Base-by-base conservation (phyloP, 305 asterid genomes). In the Striga hermonthica region DNA sequence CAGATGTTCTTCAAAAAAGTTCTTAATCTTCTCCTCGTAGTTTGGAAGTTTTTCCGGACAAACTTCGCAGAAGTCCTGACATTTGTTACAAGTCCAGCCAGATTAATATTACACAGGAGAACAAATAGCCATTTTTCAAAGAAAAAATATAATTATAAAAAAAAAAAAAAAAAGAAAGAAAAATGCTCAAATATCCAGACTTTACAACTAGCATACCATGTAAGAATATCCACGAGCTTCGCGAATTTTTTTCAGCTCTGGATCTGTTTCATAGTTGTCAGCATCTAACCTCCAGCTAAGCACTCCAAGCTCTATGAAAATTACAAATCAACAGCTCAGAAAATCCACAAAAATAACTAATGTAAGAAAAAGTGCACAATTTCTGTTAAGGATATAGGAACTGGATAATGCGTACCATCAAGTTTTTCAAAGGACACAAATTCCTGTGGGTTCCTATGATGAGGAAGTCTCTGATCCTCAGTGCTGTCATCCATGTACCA, bases 231-330 rank as follows among this genome's bases (percentile, higher is more conserved):
- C 96, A 74, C 97, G 86, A 16, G 73, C 83, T 66, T 84, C 91
- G 53, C 97, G 89, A 45, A 90, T 90, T 78, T 88, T 84, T 80
- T 83, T 84, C 82, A 88, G 73, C 72, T 84, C 92, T 55, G 88
- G 95, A 72, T 90, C 97, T 14, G 87, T 84, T 81, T 90, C 95
- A 69, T 86, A 86, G 66, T 81, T 90, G 70, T 90, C 95, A 56
- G 97, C 97, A 80, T 88, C 88, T 59, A 90, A 70, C 74, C 74
- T 81, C 97, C 97, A 90, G 89, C 96, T 90, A 48, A 86, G 84
- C 62, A 90, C 95, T 65, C 96, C 97, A 68, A 90, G 86, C 78
- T 86, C 97, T 90, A 71, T 22, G 31, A 22, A 53, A 64, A 81
- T 60, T 31, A 35, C 41, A 76, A 76, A 36, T 60, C 15, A 53